phyloP scores from a whole-genome alignment of 441 rosid species.

The Eruca vesicaria region DNA sequence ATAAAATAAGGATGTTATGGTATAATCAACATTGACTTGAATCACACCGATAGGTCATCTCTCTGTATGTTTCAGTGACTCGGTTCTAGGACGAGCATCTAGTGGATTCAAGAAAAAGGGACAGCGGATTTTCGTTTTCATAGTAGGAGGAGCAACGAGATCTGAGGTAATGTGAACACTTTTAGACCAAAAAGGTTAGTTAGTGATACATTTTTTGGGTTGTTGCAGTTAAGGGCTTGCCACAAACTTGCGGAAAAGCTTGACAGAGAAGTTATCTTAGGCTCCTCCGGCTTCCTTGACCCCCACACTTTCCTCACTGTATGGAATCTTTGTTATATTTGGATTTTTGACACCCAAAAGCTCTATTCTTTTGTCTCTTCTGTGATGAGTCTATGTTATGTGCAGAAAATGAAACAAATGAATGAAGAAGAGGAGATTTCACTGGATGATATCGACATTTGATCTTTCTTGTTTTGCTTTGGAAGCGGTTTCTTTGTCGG shows the following conservation, averaged over 20 bases:
- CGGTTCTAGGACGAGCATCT: slow-evolving; percentile 62
- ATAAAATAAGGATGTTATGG: not conserved
- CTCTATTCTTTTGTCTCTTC: not conserved
- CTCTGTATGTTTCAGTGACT: slow-evolving; percentile 57
- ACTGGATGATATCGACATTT: slow-evolving; percentile 62
- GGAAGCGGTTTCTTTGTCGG: not conserved
- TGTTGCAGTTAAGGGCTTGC: slow-evolving; percentile 74
- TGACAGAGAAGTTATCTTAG: slow-evolving; percentile 83
- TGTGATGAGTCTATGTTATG: not conserved
- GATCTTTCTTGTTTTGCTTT: not conserved
- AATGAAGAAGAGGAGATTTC: slow-evolving; percentile 66
- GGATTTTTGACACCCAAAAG: not conserved
- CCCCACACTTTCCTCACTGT: slow-evolving; percentile 85
- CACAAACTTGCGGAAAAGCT: slow-evolving; percentile 86
- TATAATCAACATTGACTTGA: not conserved
- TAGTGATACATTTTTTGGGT: slow-evolving; percentile 5
- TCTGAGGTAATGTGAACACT: slow-evolving; percentile 65
- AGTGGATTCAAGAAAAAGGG: slow-evolving; percentile 84
- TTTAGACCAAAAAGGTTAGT: not conserved
- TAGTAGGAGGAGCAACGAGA: slow-evolving; percentile 95
- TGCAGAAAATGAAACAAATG: slow-evolving; percentile 86
- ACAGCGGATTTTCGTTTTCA: slow-evolving; percentile 76
- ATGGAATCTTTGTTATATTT: not conserved
- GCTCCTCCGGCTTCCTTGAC: slow-evolving; percentile 83
- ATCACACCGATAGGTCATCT: no score